Base-by-base conservation (phyloP, 768 basidiomycete genomes). In the Phylloporus scabripes region DNA sequence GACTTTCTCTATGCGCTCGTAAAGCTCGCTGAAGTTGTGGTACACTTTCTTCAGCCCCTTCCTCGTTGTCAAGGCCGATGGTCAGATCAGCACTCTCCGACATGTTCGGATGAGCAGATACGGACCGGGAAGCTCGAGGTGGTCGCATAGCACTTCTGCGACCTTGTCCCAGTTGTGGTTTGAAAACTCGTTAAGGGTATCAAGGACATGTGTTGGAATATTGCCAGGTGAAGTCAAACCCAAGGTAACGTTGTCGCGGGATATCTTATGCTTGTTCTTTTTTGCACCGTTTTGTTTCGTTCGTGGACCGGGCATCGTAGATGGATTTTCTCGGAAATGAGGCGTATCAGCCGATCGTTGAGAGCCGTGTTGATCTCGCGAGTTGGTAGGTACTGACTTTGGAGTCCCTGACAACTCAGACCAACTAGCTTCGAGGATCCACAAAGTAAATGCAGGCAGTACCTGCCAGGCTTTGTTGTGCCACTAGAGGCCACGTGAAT, bases 21-120 rank as follows among this genome's bases (percentile, higher is more conserved):
- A 80, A 31, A 83, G 72, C 2, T 65, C 65, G 37, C 75, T 74
- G 56, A 86, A 84, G 55, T 78, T 74, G 28, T 69, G 65, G 59
- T 85, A 80, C 5, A 83, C 70, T 56, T 78, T 81, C 63, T 82
- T 85, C 52, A 86, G 64, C 11, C 82, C 83, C 57, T 72, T 76
- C 26, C 80, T 70, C 12, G 68, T 77, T 6, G 72, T 69, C 15
- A 84, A 66, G 60, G 84, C 83, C 85, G 43, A 7, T 6, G 41
- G 28, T n/a, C 5, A 41, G 11, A 34, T 60, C 11, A 56, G 53
- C 42, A 38, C 0, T 14, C 0, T 0, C 4, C 4, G 14, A 28
- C 14, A 4, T 4, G 23, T 11, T n/a, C n/a, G n/a, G 20, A 1
- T 17, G 34, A 36, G n/a, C 0, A 14, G 42, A 33, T 39, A 55